Evolutionary conservation across 164 flowering plant species (phyloP), one percentile per base, ranked within the genome.

Genomic region (Vitis riparia): DNA sequence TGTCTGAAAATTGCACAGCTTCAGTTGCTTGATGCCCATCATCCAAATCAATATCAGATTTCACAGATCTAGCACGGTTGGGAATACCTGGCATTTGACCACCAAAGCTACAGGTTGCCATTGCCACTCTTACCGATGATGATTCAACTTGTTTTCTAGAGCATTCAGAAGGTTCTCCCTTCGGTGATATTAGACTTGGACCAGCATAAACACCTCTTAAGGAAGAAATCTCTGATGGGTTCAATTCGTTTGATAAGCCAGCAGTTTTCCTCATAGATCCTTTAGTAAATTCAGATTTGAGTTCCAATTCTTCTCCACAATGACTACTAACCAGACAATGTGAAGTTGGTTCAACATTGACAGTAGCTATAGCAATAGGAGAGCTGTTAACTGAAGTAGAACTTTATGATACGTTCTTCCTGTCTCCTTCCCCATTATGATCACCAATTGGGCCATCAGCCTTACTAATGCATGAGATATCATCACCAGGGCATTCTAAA

Each of bases 161-260:
- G 29, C 13, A 55, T 44, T 73, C 78, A 68, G 76, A 59, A 37
- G 53, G 64, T 27, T 74, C 76, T 53, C 29, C 73, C 68, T 32
- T 63, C 14, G 19, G 27, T 44, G 63, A 44, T 37, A 27, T 27
- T 47, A 48, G 13, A 19, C 23, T 19, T 19, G 23, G 23, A 6
- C 58, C 47, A 27, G 29, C 55, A 62, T 48, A 63, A 49, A 27
- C 12, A 48, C 64, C 63, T 23, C 55, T 57, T 9, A 63, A 63
- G 49, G 73, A 71, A 47, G 68, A 56, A 55, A 63, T 48, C 29
- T 44, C 68, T 17, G 63, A 56, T 14, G 51, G 44, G 8, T 71
- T 53, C 29, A 56, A 27, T 48, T 55, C 48, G 30, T 71, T 64
- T 13, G 58, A 53, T 64, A 49, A 30, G 48, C 9, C 16, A 3